Conservation (phyloP, 305 asterid genomes). For the Rubia tinctorum region DNA sequence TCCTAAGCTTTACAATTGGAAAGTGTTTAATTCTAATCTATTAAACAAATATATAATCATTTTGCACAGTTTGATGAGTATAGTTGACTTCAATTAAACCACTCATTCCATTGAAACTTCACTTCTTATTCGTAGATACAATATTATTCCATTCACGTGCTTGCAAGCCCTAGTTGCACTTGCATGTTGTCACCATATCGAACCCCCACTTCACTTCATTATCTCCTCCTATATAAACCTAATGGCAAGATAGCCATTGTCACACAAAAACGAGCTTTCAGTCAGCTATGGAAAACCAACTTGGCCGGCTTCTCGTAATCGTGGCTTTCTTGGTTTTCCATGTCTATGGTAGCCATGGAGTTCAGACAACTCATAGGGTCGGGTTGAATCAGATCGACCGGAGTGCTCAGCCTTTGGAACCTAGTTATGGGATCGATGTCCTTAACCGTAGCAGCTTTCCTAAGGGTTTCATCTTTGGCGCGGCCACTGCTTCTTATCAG, state of each 20-base stretch:
- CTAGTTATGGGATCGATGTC: not conserved
- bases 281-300: not conserved
- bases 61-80: not conserved
- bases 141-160: not conserved
- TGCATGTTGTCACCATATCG: not conserved
- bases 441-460: constrained; percentile 7
- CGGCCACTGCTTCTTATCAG: constrained; percentile 10
- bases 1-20: no score
- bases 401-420: not conserved
- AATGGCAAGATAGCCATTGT: not conserved
- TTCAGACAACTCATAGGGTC: not conserved
- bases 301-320: not conserved
- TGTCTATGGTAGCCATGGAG: not conserved
- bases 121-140: not conserved
- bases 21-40: no score
- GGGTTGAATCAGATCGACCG: constrained; percentile 5
- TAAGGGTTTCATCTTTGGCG: not conserved
- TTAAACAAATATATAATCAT: not conserved
- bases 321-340: not conserved
- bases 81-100: constrained; percentile 1
- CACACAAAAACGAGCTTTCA: not conserved
- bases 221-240: not conserved
- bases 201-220: not conserved
- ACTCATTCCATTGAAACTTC: no score
- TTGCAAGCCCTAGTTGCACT: constrained; percentile 2